Conservation (phyloP, 768 basidiomycete genomes). For the Kwoniella sp. region DNA sequence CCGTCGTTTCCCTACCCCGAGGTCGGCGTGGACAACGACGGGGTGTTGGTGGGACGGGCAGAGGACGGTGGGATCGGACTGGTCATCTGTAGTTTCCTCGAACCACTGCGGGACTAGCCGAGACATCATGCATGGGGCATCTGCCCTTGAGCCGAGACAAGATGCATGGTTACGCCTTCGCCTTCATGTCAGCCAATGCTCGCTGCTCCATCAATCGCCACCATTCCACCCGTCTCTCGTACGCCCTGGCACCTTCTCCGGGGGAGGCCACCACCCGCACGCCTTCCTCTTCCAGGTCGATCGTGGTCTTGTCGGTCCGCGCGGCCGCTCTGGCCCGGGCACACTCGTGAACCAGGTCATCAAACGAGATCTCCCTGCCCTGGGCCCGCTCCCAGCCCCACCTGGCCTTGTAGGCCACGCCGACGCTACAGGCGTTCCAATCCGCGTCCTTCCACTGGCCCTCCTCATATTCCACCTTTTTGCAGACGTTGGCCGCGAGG, state of each 20-base stretch:
- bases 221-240: constrained; percentile 37
- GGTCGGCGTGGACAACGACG: constrained; percentile 50
- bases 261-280: constrained; percentile 28
- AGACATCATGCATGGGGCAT: too few relatives aligned
- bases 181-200: constrained; percentile 21
- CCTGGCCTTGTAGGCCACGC: constrained; percentile 41
- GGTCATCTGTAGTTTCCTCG: constrained; percentile 50
- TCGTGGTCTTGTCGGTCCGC: neutral
- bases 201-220: constrained; percentile 32
- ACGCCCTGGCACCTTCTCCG: constrained; percentile 24
- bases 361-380: constrained; percentile 28
- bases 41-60: constrained; percentile 41
- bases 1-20: constrained; percentile 47
- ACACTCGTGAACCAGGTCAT: constrained; percentile 32
- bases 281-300: constrained; percentile 31
- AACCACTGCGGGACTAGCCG: constrained; percentile 28
- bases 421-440: constrained; percentile 44
- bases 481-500: constrained; percentile 70
- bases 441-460: constrained; percentile 26
- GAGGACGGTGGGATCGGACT: constrained; percentile 43
- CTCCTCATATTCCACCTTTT: constrained; percentile 33
- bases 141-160: too few relatives aligned
- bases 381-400: constrained; percentile 40
- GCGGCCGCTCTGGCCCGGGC: constrained; percentile 13
- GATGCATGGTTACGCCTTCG: too few relatives aligned